These are phyloP conservation scores for Colletotrichum liaoningense DNA, from an alignment of 2,329 filamentous ascomycete genomes.

Conservation along the genomic window DNA sequence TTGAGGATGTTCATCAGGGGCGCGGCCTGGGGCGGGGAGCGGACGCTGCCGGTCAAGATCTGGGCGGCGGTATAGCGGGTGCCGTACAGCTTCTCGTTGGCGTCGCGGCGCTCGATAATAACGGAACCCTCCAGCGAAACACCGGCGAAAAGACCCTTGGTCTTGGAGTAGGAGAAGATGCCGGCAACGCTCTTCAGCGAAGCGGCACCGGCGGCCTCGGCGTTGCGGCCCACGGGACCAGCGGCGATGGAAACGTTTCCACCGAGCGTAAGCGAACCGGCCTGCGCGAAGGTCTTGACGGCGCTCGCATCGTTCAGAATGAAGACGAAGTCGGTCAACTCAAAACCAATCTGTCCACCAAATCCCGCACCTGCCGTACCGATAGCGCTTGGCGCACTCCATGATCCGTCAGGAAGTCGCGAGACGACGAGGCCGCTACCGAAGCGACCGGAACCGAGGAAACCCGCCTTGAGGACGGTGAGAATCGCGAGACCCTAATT, in stretches of 20 bases:
- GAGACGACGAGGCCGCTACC: constrained; percentile 87
- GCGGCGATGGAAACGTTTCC: constrained; percentile 97
- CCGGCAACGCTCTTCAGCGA: constrained; percentile 90
- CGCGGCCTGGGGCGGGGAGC: constrained; percentile 83
- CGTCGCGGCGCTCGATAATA: constrained; percentile 93
- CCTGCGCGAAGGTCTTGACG: constrained; percentile 93
- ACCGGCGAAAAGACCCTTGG: constrained; percentile 95
- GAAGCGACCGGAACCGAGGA: constrained; percentile 84
- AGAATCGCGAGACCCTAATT: constrained; percentile 82
- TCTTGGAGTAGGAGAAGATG: constrained; percentile 97
- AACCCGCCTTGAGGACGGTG: constrained; percentile 88
- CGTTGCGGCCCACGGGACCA: constrained; percentile 92
- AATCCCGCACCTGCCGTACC: constrained; percentile 85
- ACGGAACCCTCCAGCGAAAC: constrained; percentile 94
- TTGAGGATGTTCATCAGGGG: constrained; percentile 88
- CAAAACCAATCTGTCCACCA: constrained; percentile 87
- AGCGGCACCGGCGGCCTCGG: constrained; percentile 93
- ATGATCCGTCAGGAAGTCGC: constrained; percentile 79
- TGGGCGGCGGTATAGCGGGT: constrained; percentile 83
- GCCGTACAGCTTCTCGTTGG: constrained; percentile 96
- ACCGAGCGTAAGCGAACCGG: constrained; percentile 89
- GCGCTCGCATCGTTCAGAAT: constrained; percentile 93
- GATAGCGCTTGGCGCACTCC: constrained; percentile 86
- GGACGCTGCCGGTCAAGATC: constrained; percentile 82
- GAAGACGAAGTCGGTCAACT: constrained; percentile 95